Evolutionary conservation across 495 filamentous ascomycete genomes (phyloP), one percentile per base, ranked within the genome.

Genomic region (Talaromyces nanjingensis): DNA sequence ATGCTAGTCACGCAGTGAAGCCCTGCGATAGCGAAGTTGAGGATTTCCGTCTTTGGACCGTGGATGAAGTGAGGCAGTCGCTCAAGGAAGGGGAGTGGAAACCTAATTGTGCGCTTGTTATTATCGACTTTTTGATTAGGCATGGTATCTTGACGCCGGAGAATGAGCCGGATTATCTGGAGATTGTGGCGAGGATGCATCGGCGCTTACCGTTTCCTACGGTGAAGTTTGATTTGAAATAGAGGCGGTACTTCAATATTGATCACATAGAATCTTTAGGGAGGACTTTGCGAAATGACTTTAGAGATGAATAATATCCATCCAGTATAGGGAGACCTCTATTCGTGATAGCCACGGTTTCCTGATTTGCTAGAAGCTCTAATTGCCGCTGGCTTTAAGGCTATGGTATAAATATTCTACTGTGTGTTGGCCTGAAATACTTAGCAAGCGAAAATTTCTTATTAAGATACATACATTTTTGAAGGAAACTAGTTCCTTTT

Each of bases 21-120:
- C 92, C 94, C 2, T 83, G 88, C 31, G 96, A 98, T 68, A 84
- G 87, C 53, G 94, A 98, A 78, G 94, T 97, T 6, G 88, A 92
- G 69, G 85, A 85, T 37, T 99, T 99, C 74, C 82, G 84, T 67
- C 76, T 97, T 65, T 83, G 81, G 79, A 88, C 81, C 2, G 81
- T 97, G 42, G 83, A 89, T 4, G 84, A 96, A 71, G 87, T 93
- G 3, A 79, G 87, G 78, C 79, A 83, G 63, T 86, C 87, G 18
- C 69, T 99, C 65, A 83, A 81, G 1, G 77, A 79, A 55, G 90
- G 89, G 1, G 81, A 88, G 65, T 97, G 96, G 77, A 99, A 99
- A 77, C 91, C 96, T 0, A 99, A 99, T 71, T 97, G 93, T 71
- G 88, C 89, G 2, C 68, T 93, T 62, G 81, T 96, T 24, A 73